A percentile compares a stretch with the other conserved stretches of the same genome.
These are phyloP conservation scores for Furcasterigmium furcatum DNA, from an alignment of 2,329 filamentous ascomycete genomes.

Conservation along the genomic window DNA sequence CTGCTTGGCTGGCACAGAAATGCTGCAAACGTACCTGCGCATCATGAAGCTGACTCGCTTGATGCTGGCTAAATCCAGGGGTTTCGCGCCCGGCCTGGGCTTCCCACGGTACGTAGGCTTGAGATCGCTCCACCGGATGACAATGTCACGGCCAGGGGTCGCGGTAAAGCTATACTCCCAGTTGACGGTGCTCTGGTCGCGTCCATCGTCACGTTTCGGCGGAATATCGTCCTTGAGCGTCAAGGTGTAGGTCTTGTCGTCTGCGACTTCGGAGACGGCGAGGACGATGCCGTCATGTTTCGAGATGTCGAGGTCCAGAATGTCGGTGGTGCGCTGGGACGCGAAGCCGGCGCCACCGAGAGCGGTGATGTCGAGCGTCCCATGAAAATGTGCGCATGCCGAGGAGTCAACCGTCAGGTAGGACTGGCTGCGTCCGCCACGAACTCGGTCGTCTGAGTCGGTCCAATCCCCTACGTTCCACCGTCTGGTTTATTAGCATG, in stretches of 20 bases:
- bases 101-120: conserved; percentile 72
- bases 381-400: conserved; percentile 57
- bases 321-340: conserved; percentile 66
- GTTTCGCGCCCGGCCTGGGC: conserved; percentile 54
- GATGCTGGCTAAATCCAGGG: conserved; percentile 56
- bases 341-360: conserved; percentile 82
- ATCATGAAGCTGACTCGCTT: conserved; percentile 76
- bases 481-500: conserved; percentile 45
- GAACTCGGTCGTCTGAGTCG: conserved; percentile 71
- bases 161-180: conserved; percentile 70
- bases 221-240: conserved; percentile 69
- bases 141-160: conserved; percentile 33
- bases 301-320: conserved; percentile 60
- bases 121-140: conserved; percentile 62
- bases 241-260: conserved; percentile 69
- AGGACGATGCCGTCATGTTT: conserved; percentile 59
- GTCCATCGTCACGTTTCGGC: conserved; percentile 54
- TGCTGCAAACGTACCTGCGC: conserved; percentile 58
- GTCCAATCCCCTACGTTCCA: conserved; percentile 64
- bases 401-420: conserved; percentile 32
- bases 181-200: conserved; percentile 68
- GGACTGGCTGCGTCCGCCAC: conserved; percentile 65
- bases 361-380: conserved; percentile 68
- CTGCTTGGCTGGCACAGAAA: background rate
- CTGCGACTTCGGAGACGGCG: conserved; percentile 41